A percentile compares a stretch with the other conserved stretches of the same genome.
phyloP scores from a whole-genome alignment of 176 grass and related monocot genomes.

The Avena sativa region DNA sequence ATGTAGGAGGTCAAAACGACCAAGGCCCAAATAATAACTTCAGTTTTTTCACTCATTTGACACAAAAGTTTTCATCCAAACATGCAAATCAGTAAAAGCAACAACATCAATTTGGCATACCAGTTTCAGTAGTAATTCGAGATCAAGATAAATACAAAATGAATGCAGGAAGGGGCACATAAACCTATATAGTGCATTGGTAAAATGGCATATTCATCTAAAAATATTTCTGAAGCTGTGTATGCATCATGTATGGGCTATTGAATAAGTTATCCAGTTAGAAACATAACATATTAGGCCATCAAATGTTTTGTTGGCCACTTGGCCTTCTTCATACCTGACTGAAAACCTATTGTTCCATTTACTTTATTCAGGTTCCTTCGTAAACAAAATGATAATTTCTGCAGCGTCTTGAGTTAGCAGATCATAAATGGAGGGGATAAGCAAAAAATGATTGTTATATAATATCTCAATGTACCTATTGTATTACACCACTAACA shows the following conservation, averaged over 20 bases:
- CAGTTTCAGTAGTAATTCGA: not conserved
- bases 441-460: not conserved
- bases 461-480: not conserved
- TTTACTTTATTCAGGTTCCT: constrained; percentile 12
- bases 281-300: not conserved
- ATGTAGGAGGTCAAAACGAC: not conserved
- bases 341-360: not conserved
- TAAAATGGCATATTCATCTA: not conserved
- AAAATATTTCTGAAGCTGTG: not conserved
- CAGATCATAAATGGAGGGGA: not conserved
- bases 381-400: not conserved
- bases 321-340: not conserved
- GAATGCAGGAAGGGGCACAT: not conserved
- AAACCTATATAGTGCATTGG: constrained; percentile 5
- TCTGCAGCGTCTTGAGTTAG: not conserved
- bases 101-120: not conserved
- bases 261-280: not conserved
- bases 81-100: not conserved
- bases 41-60: not conserved
- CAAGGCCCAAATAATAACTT: not conserved
- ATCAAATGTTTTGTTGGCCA: not conserved
- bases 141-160: constrained; percentile 3
- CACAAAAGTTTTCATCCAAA: not conserved
- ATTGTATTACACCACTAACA: not conserved
- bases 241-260: not conserved